These are phyloP conservation scores for Thelonectria rubi DNA, from an alignment of 2,329 filamentous ascomycete genomes.

Conservation along the genomic window DNA sequence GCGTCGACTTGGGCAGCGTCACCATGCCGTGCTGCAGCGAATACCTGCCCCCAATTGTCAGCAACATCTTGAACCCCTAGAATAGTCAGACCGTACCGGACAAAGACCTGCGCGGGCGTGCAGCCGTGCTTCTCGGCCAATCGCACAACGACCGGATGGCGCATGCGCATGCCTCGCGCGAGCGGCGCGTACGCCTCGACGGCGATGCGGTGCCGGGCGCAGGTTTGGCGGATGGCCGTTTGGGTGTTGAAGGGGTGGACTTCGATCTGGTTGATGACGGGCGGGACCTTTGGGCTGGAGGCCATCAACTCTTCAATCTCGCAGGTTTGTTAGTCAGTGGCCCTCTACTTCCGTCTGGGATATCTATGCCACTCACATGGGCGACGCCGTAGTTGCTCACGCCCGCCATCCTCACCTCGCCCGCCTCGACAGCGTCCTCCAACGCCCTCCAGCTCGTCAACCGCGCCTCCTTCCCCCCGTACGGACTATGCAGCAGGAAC, in stretches of 20 bases:
- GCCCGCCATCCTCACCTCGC: conserved; percentile 75
- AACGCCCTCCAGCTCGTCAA: conserved; percentile 79
- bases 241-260: conserved; percentile 85
- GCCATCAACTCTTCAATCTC: conserved; percentile 75
- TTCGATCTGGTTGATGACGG: conserved; percentile 83
- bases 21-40: conserved; percentile 78
- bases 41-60: conserved; percentile 62
- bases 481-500: conserved; percentile 82
- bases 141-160: conserved; percentile 68
- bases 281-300: conserved; percentile 67
- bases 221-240: conserved; percentile 70
- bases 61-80: neutral
- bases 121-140: conserved; percentile 75
- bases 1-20: conserved; percentile 77
- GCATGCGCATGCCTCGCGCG: conserved; percentile 75
- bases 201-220: conserved; percentile 71
- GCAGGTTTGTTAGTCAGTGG: neutral
- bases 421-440: conserved; percentile 77
- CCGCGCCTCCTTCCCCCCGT: conserved; percentile 74
- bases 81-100: conserved; percentile 52
- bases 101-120: conserved; percentile 76
- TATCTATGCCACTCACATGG: conserved; percentile 62
- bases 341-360: fast-evolving
- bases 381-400: conserved; percentile 82
- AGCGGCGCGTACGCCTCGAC: conserved; percentile 85